Percentiles rank a stretch among this genome's conserved stretches.
These are phyloP conservation scores for Beauveria sp. DNA, from an alignment of 2,329 filamentous ascomycete genomes.

Conservation along the genomic window DNA sequence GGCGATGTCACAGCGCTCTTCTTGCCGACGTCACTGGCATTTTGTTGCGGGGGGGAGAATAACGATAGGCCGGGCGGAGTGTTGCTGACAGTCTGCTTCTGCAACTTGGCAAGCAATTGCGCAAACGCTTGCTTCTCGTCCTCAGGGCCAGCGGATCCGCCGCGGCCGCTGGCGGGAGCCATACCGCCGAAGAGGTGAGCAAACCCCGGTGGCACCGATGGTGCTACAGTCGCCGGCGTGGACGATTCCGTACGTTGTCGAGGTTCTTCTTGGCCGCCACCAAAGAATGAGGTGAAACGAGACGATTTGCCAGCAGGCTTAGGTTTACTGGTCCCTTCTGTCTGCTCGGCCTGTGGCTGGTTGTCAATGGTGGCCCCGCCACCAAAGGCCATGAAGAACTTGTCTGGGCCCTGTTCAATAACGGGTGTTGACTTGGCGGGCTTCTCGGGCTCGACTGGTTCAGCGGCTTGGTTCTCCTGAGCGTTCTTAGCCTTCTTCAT, in stretches of 20 bases:
- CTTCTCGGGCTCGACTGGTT: conserved; percentile 40
- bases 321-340: conserved; percentile 36
- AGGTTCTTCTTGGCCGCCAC: conserved; percentile 41
- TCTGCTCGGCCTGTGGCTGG: conserved; percentile 44
- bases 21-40: conserved; percentile 18
- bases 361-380: conserved; percentile 35
- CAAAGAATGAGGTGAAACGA: conserved; percentile 77
- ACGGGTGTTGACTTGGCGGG: conserved; percentile 53
- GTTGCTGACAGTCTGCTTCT: conserved; percentile 44
- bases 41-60: conserved; percentile 35
- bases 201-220: conserved; percentile 11
- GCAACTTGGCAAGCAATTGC: conserved; percentile 73
- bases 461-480: conserved; percentile 21
- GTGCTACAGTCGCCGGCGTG: conserved; percentile 23
- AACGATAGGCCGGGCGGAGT: conserved; percentile 38
- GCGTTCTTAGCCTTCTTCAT: conserved; percentile 64
- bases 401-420: conserved; percentile 62
- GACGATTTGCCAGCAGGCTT: conserved; percentile 63
- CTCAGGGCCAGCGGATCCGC: conserved; percentile 31
- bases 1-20: conserved; percentile 39
- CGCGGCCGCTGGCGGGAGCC: background rate
- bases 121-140: conserved; percentile 83
- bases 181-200: conserved; percentile 3
- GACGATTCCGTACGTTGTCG: conserved; percentile 42
- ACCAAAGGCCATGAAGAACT: conserved; percentile 62